Evolutionary conservation across 2,329 filamentous ascomycete species (phyloP), one percentile per base, ranked within the genome.

Genomic region (Phialocephala subalpina): DNA sequence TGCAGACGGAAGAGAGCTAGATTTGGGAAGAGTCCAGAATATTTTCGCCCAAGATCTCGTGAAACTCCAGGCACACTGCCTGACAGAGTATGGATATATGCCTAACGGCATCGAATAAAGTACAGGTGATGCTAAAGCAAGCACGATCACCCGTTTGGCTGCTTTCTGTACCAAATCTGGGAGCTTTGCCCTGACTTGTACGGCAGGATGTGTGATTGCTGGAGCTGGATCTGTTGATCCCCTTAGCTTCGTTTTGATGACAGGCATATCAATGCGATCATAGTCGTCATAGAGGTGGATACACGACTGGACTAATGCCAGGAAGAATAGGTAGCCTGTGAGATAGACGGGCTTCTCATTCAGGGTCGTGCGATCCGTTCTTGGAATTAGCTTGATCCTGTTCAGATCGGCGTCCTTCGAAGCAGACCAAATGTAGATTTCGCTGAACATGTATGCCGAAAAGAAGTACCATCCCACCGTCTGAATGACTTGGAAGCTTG

Each of bases 331-430:
- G 73, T 92, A 89, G 66, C 86, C 87, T 38, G 92, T 89, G 59
- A 97, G 82, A 76, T 94, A 96, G 29, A 98, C 85, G 0, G 93
- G 90, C 70, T 92, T 87, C 82, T 98, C 95, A 77, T 98, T 98
- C 65, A 97, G 80, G 60, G 88, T 85, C 22, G 91, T 85, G 40
- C 94, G 86, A 77, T 96, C 92, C 70, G 85, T 89, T 67, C 82
- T 89, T 78, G 87, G 88, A 67, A 85, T 87, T 71, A 88, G 85
- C 62, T 90, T 91, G 70, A 97, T 88, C 86, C 91, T 92, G 69
- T 86, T 85, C 62, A 97, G 82, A 67, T 90, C 88, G 60, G 86
- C 84, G 45, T 80, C 79, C 20, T 82, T 80, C 25, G 88, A 81
- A 60, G 86, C 83, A 3, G 90, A 91, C 86, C 89, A 93, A 25